A percentile compares a stretch with the other conserved stretches of the same genome.
These are phyloP conservation scores for Raphanus hybrid DNA, from an alignment of 441 rosid species.

Conservation along the genomic window DNA sequence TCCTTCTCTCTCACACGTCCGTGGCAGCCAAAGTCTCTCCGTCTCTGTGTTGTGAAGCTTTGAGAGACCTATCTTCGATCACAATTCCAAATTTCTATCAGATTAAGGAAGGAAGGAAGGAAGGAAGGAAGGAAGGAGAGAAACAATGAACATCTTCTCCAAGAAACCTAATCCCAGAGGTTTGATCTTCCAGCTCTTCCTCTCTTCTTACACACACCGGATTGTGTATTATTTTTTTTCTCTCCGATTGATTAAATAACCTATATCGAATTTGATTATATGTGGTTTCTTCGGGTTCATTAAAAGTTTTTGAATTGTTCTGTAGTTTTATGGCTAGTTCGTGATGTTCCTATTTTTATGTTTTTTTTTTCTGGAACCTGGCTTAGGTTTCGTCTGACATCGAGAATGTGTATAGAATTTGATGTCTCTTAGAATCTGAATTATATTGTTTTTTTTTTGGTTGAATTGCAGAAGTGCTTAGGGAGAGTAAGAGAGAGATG, in stretches of 20 bases:
- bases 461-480: slow-evolving; percentile 73
- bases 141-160: slow-evolving; percentile 69
- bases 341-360: not conserved
- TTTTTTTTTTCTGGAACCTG: not conserved
- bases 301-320: slow-evolving; percentile 9
- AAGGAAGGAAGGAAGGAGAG: not conserved
- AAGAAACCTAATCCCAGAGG: slow-evolving; percentile 80
- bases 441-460: not conserved
- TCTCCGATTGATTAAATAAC: not conserved
- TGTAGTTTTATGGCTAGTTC: not conserved
- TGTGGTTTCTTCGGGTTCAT: not conserved
- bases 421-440: slow-evolving; percentile 8
- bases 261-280: not conserved
- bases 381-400: slow-evolving; percentile 9
- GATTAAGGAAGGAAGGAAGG: not conserved
- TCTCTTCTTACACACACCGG: not conserved
- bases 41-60: slow-evolving; percentile 20
- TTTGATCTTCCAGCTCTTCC: slow-evolving; percentile 4
- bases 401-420: not conserved
- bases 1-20: too few species aligned
- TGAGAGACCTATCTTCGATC: slow-evolving; percentile 14
- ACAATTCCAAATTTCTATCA: slow-evolving; percentile 2
- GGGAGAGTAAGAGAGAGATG: slow-evolving; percentile 93
- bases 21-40: not conserved
- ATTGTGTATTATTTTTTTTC: not conserved